Evolutionary conservation across 192 early-diverging fungal genomes (phyloP), one percentile per base, ranked within the genome.

Genomic region (Coemansia sp.): DNA sequence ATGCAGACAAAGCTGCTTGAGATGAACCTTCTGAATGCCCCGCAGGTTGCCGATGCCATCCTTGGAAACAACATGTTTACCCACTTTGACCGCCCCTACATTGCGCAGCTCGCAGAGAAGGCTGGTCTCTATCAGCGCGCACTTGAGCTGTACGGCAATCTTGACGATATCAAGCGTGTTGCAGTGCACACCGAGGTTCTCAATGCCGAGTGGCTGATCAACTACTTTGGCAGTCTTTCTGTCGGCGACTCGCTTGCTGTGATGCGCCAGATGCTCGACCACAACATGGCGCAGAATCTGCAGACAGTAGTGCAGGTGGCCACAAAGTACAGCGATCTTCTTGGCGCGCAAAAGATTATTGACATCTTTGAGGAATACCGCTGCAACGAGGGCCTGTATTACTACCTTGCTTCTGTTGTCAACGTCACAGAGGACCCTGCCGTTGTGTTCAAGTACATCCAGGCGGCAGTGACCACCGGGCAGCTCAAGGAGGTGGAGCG

Each of bases 391-490:
- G 95, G 94, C 21, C 84, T 99, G 61, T 99, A 99, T 80, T 98
- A 97, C 81, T 99, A 95, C 82, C 81, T 99, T 42, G 96, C 95
- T 1, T 92, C 98, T 0, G 89, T 98, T 50, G 96, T 98, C 70
- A 99, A 98, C 76, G 86, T 98, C 56, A 94, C 94, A 69, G 89
- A 95, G 65, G 96, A 98, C 69, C 87, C 92, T 7, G 92, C 95
- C 48, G 98, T 99, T 1, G 93, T 97, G 67, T 97, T 96, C 87
- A 98, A 98, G 87, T 99, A 98, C 83, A 99, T 99, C 64, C 95
- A 99, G 80, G 93, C 98, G 10, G 96, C 95, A 12, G 90, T 91
- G 64, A 84, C 89, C 41, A 93, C 93, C 43, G 95, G 95, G 13
- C 96, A 99, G 81, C 86, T 93, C 57, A 97, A 95, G 85, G 98